Evolutionary conservation across 768 basidiomycete genomes (phyloP), one percentile per base, ranked within the genome.

Genomic region (Chalciporus pseudorubinellus): DNA sequence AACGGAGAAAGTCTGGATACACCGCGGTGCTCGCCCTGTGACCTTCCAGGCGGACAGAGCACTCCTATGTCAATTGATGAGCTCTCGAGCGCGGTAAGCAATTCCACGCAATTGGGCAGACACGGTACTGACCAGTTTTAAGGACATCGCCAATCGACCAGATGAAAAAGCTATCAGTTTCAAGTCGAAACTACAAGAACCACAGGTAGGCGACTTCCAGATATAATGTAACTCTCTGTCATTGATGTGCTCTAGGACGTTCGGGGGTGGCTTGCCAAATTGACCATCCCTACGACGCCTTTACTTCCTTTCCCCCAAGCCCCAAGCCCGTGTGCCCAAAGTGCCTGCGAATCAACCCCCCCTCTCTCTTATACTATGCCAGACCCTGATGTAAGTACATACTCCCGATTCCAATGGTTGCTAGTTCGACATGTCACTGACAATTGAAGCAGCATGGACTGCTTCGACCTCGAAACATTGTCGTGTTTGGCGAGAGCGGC

Each of bases 401-500:
- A n/a, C n/a, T n/a, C n/a, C 20, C 16, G 28, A 11, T 18, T 13
- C 29, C 21, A 11, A 33, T 38, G 22, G 24, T 42, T n/a, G 8
- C 6, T 12, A 12, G 18, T 20, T 43, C 43, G 31, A 53, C 22
- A 42, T 8, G 22, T 33, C 39, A 13, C 10, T 44, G 39, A 53
- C 36, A 43, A 52, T n/a, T 47, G 33, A 38, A 16, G 20, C 53
- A 63, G 62, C 22, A 18, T 20, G 22, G 29, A 13, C 34, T 10
- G 14, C 45, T 10, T 40, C 59, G 34, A 34, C 16, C 45, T 45
- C 62, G 59, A 29, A 76, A 76, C 50, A 44, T 75, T 34, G 61
- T 77, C 24, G 44, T 77, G 6, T 77, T 77, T 48, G 75, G 76
- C 6, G 71, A 75, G 51, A 67, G 67, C 6, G 73, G 75, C 10